Conservation (phyloP, 2,329 filamentous ascomycete species). For the Colletotrichum liriopes region DNA sequence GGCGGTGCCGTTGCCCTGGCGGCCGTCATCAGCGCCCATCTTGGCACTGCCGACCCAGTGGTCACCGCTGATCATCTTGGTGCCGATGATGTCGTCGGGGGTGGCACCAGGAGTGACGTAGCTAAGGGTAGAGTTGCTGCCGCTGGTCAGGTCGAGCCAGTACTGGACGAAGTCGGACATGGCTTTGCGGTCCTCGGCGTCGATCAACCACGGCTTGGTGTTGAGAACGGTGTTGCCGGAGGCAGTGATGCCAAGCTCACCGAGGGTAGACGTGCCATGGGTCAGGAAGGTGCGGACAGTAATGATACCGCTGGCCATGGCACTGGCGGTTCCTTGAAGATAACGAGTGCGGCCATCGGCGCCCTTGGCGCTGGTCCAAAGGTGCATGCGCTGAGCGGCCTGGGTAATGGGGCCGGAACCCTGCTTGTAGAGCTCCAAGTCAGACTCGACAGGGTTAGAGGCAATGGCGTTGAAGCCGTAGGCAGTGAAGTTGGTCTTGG, state of each 20-base stretch:
- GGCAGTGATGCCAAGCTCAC: constrained; percentile 45
- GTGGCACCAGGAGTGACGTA: constrained; percentile 38
- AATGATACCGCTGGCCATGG: constrained; percentile 41
- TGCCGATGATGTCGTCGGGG: constrained; percentile 32
- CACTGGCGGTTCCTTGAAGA: constrained; percentile 47
- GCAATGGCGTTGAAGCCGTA: constrained; percentile 42
- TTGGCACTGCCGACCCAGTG: constrained; percentile 43
- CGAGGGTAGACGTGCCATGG: constrained; percentile 46
- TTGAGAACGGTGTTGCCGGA: constrained; percentile 46
- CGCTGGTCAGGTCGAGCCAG: constrained; percentile 40
- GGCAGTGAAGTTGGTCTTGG: constrained; percentile 41
- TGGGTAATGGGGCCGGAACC: constrained; percentile 47
- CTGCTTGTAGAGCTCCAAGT: constrained; percentile 44
- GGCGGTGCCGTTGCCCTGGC: constrained; percentile 58
- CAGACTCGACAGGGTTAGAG: constrained; percentile 32
- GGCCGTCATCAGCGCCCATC: constrained; percentile 64
- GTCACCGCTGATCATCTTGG: constrained; percentile 38
- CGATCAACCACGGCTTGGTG: constrained; percentile 45
- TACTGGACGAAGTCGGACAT: constrained; percentile 39
- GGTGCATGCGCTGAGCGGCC: constrained; percentile 45
- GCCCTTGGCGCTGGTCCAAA: constrained; percentile 46
- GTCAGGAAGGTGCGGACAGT: constrained; percentile 46
- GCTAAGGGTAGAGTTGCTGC: constrained; percentile 36
- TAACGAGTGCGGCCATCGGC: constrained; percentile 47
- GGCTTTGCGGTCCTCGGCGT: constrained; percentile 45